Percentiles rank a stretch among this genome's conserved stretches.
These are phyloP conservation scores for Fusarium gaditjirri DNA, from an alignment of 2,329 filamentous ascomycete genomes.

Conservation along the genomic window DNA sequence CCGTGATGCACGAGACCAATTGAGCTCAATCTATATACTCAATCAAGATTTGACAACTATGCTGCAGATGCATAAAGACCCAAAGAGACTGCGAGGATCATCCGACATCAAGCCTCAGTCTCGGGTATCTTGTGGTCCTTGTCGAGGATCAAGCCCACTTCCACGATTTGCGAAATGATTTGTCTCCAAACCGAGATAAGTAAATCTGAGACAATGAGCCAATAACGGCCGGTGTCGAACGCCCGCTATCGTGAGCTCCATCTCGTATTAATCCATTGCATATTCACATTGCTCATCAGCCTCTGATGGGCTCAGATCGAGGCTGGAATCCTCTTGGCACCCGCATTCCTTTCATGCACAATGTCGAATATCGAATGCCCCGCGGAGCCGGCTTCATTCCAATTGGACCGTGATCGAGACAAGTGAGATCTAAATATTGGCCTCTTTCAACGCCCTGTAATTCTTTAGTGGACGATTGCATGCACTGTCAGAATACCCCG, in stretches of 20 bases:
- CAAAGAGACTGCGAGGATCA: neutral
- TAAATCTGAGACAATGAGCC: constrained; percentile 10
- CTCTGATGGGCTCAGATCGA: constrained; percentile 21
- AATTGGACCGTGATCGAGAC: constrained; percentile 33
- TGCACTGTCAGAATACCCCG: constrained; percentile 3
- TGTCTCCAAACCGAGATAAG: constrained; percentile 1
- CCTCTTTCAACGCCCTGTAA: constrained; percentile 5
- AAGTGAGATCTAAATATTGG: constrained; percentile 24
- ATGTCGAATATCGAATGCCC: constrained; percentile 33
- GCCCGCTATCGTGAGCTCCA: constrained; percentile 5
- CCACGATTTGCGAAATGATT: constrained; percentile 7
- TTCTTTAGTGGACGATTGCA: neutral
- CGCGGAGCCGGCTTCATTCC: constrained; percentile 30
- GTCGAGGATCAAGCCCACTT: constrained; percentile 11
- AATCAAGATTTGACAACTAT: neutral
- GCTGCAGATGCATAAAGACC: constrained; percentile 6
- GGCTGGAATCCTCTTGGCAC: constrained; percentile 21
- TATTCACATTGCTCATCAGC: neutral
- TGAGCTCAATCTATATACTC: neutral
- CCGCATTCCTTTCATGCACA: constrained; percentile 34
- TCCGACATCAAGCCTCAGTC: neutral
- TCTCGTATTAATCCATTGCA: neutral
- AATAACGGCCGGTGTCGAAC: neutral
- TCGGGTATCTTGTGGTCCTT: constrained; percentile 5
- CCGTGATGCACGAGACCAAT: neutral